Evolutionary conservation across 2,329 filamentous ascomycete genomes (phyloP).

Genomic region (Xylariaceae sp.): DNA sequence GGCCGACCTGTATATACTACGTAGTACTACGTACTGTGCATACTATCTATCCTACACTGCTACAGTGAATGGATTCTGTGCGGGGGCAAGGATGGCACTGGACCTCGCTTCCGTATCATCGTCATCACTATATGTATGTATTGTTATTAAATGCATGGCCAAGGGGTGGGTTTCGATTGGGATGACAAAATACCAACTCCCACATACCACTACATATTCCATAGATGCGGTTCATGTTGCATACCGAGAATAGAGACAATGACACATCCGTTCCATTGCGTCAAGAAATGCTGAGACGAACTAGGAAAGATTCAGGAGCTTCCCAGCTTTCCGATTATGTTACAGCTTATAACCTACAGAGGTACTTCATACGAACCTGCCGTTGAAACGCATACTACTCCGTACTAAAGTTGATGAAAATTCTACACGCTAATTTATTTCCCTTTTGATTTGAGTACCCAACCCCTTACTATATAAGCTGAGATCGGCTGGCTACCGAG

Average conservation of each 20-base stretch:
- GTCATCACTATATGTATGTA: background rate
- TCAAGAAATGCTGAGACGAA: background rate
- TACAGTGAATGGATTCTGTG: too few relatives aligned
- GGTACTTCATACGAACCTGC: too few relatives aligned
- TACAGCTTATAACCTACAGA: too few relatives aligned
- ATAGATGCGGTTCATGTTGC: background rate
- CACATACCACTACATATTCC: background rate
- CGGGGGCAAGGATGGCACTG: background rate
- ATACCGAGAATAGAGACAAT: background rate
- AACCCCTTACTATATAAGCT: conserved; percentile 2
- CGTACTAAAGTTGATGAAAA: too few relatives aligned
- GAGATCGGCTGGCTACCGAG: conserved; percentile 9
- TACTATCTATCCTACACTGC: too few relatives aligned
- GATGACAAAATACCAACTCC: background rate
- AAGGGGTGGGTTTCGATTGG: background rate
- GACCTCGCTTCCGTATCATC: background rate
- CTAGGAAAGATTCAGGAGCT: too few relatives aligned
- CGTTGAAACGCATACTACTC: too few relatives aligned
- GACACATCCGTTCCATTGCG: background rate
- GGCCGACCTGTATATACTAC: too few relatives aligned
- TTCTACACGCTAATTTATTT: too few relatives aligned
- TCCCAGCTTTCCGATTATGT: too few relatives aligned
- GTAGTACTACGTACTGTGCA: too few relatives aligned
- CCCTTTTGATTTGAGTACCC: too few relatives aligned
- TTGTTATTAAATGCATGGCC: background rate